phyloP scores from a whole-genome alignment of 73 alveolate species.

The Uronychia binucleata region DNA sequence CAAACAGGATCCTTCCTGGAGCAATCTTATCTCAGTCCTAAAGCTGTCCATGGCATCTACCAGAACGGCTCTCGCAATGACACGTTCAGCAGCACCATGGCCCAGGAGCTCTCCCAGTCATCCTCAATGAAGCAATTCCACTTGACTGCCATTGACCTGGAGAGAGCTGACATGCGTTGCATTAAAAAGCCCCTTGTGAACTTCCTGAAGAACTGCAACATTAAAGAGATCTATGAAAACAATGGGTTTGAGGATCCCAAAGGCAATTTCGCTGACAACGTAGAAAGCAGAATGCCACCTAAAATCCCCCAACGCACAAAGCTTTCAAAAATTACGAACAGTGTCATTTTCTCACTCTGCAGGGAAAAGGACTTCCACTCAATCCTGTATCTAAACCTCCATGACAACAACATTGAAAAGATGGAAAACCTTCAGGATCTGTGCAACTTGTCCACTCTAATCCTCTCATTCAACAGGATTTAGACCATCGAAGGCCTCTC shows the following conservation, averaged over 20 bases:
- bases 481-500: constrained; percentile 84
- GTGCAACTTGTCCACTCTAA: constrained; percentile 80
- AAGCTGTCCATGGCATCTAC: constrained; percentile 17
- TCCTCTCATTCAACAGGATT: constrained; percentile 88
- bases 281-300: constrained; percentile 55
- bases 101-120: background rate
- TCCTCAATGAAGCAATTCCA: constrained; percentile 11
- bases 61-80: background rate
- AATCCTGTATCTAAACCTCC: constrained; percentile 82
- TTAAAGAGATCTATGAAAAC: constrained; percentile 45
- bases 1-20: constrained; percentile 36
- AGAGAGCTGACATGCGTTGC: constrained; percentile 77
- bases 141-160: constrained; percentile 65
- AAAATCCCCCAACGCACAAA: constrained; percentile 52
- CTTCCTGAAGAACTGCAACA: constrained; percentile 63
- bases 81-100: constrained; percentile 4
- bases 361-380: constrained; percentile 48
- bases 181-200: constrained; percentile 62
- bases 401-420: constrained; percentile 81
- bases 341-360: constrained; percentile 7
- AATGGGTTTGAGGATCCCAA: constrained; percentile 37
- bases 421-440: constrained; percentile 80
- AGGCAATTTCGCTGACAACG: constrained; percentile 5
- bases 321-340: constrained; percentile 15
- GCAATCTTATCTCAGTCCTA: constrained; percentile 42